phyloP scores from a whole-genome alignment of 805 yeast genomes.

The Barnettozyma salicaria region DNA sequence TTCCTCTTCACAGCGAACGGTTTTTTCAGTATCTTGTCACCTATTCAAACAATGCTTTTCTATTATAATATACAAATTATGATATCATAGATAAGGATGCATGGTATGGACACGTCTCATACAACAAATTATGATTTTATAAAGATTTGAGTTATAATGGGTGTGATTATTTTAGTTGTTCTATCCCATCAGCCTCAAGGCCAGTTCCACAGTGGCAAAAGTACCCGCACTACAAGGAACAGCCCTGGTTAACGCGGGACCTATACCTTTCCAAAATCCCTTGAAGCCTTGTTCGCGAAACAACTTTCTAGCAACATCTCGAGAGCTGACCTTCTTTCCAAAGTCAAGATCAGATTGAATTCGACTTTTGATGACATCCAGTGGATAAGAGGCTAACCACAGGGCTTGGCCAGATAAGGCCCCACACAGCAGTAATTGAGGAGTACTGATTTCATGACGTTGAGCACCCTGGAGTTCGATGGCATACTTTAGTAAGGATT shows the following conservation, averaged over 20 bases:
- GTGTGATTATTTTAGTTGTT: neutral
- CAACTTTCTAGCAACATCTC: conserved; percentile 31
- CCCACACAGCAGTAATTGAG: conserved; percentile 81
- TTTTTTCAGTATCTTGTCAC: neutral
- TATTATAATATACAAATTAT: too few relatives aligned
- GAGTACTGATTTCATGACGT: conserved; percentile 75
- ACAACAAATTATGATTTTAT: too few relatives aligned
- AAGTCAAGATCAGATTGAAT: conserved; percentile 60
- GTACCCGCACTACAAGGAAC: conserved; percentile 69
- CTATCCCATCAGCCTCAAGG: conserved; percentile 38
- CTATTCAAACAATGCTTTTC: too few relatives aligned
- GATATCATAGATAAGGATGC: neutral
- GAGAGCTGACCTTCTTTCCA: conserved; percentile 36
- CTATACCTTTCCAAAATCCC: conserved; percentile 61
- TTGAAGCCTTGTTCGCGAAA: conserved; percentile 35
- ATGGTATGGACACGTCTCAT: too few relatives aligned
- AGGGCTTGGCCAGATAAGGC: conserved; percentile 85
- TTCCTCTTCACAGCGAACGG: neutral
- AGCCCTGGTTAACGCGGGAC: conserved; percentile 54
- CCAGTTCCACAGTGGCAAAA: conserved; percentile 68
- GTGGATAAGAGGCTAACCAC: conserved; percentile 83
- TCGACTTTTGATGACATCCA: conserved; percentile 86
- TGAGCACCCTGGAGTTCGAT: conserved; percentile 29
- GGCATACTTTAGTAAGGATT: conserved; percentile 64
- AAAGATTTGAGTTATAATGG: neutral